Evolutionary conservation across 495 filamentous ascomycete species (phyloP), one percentile per base, ranked within the genome.

Genomic region (Xanthoparmelia taractica): DNA sequence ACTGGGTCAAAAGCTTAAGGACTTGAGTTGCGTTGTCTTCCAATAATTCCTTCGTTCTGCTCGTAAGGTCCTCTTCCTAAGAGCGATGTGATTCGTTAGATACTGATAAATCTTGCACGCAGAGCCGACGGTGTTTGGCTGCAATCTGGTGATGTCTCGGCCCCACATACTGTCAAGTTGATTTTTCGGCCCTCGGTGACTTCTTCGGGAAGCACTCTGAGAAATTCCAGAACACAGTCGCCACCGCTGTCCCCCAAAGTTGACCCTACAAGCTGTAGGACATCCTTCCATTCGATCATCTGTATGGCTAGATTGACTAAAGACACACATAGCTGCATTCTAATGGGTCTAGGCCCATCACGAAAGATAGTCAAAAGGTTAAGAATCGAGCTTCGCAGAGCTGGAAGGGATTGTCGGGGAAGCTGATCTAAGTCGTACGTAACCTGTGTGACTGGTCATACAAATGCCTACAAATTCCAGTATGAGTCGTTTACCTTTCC

Each of bases 161-260:
- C 81, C 82, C 76, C 78, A 92, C 91, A 79, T 92, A 96, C 92
- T 80, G 89, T 91, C 76, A 99, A 82, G 81, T 90, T 95, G 82
- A 97, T 96, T 79, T 96, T 97, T 75, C 94, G 90, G 75, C 95
- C 94, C 80, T 97, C 94, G 57, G 90, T 97, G 73, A 99, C 95
- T 82, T 99, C 94, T 80, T 99, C 94, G 25, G 94, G 94, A 55
- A 99, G 84, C 69, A 99, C 92, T 71, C 86, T 91, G 61, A 99
- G 80, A 75, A 99, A 97, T 72, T 97, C 95, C 65, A 99, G 76
- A 67, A 97, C 87, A 72, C 89, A 92, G 59, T 92, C 86, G 67
- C 87, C 83, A 52, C 88, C 84, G 67, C 85, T 85, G 71, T 83
- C 85, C 57, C 93, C 91, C 50, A 99, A 80, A 18, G 86, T 80